Conservation (phyloP, 495 filamentous ascomycete species). For the Achaetomiella virescens region DNA sequence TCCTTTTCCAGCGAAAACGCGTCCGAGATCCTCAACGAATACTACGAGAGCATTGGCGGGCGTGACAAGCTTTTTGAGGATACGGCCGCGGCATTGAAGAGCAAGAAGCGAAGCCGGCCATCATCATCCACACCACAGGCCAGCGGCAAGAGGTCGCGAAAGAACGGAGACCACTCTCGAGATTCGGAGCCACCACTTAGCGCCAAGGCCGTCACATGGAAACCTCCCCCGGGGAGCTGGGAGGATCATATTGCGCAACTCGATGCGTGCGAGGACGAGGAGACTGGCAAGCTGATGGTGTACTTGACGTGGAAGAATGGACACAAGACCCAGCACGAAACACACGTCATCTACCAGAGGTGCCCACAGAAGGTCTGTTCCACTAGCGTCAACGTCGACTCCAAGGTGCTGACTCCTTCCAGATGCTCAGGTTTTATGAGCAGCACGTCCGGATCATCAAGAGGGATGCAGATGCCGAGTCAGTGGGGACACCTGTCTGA, state of each 20-base stretch:
- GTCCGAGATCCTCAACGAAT: conserved; percentile 38
- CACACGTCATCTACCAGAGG: conserved; percentile 48
- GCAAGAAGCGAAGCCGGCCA: conserved; percentile 43
- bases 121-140: conserved; percentile 25
- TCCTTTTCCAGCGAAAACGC: conserved; percentile 35
- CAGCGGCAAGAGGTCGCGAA: conserved; percentile 31
- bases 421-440: conserved; percentile 60
- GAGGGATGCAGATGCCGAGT: conserved; percentile 15
- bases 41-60: conserved; percentile 43
- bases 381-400: not conserved
- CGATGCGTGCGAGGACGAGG: conserved; percentile 52
- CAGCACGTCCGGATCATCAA: conserved; percentile 48
- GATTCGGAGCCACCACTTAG: conserved; percentile 34
- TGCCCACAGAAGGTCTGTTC: conserved; percentile 54
- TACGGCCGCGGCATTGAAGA: conserved; percentile 31
- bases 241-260: conserved; percentile 50
- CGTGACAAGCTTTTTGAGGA: conserved; percentile 47
- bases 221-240: conserved; percentile 52
- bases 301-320: conserved; percentile 53
- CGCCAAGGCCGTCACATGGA: conserved; percentile 36
- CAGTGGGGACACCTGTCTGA: not conserved
- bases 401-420: conserved; percentile 4
- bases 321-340: conserved; percentile 53
- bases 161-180: conserved; percentile 32
- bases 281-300: conserved; percentile 41